A percentile compares a stretch with the other conserved stretches of the same genome.
Evolutionary conservation across 345 rosid genomes (phyloP).

Genomic region (Eucalyptus erythrocorys): DNA sequence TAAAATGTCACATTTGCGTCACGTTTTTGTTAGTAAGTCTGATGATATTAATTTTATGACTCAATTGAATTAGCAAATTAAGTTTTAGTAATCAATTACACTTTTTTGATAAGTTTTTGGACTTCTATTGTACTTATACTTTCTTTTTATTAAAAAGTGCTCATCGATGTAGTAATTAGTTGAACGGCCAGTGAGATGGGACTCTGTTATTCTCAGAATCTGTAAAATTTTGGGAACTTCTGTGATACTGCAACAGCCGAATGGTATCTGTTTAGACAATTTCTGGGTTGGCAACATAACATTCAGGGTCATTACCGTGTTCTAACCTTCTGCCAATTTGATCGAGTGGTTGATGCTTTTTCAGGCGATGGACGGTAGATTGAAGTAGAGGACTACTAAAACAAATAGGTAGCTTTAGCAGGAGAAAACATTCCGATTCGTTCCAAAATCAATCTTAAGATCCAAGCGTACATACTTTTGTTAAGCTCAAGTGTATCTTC

Average conservation of each 20-base stretch:
- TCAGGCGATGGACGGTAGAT: neutral
- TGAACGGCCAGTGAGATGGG: neutral
- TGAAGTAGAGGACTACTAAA: neutral
- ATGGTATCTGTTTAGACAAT: neutral
- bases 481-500: neutral
- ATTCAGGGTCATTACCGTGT: neutral
- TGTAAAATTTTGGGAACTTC: neutral
- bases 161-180: neutral
- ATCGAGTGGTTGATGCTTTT: neutral
- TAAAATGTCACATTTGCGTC: accelerated
- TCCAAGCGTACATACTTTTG: neutral
- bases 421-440: neutral
- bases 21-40: too few relatives aligned
- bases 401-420: neutral
- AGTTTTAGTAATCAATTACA: too few relatives aligned
- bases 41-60: too few relatives aligned
- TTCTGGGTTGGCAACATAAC: neutral
- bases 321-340: neutral
- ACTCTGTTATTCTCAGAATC: neutral
- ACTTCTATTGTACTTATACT: accelerated
- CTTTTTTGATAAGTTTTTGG: too few relatives aligned
- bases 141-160: neutral
- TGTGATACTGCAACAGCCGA: neutral
- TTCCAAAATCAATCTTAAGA: neutral
- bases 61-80: too few relatives aligned